A percentile compares a stretch with the other conserved stretches of the same genome.
phyloP scores from a whole-genome alignment of 2,329 filamentous ascomycete genomes.

The Colletotrichum endophyticum region DNA sequence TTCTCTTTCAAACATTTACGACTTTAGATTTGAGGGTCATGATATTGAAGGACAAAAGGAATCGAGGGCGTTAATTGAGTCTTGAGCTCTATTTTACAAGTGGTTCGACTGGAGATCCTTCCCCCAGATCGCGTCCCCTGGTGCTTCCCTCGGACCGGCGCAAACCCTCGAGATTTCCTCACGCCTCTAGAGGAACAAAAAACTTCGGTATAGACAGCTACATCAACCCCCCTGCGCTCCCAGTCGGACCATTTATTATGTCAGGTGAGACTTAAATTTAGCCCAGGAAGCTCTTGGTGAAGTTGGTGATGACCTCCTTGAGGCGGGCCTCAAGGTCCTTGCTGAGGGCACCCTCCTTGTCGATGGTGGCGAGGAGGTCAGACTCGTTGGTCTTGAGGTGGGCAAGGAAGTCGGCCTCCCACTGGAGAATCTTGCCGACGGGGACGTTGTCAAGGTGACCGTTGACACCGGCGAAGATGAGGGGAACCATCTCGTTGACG shows the following conservation, averaged over 20 bases:
- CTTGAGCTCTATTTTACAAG: conserved; percentile 69
- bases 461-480: conserved; percentile 99
- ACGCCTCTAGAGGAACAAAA: conserved; percentile 54
- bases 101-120: conserved; percentile 54
- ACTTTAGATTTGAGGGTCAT: neutral
- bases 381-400: conserved; percentile 92
- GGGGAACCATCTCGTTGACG: conserved; percentile 99
- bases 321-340: conserved; percentile 89
- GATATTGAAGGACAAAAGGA: conserved; percentile 55
- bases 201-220: conserved; percentile 55
- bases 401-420: conserved; percentile 93
- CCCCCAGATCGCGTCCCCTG: conserved; percentile 29
- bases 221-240: conserved; percentile 34
- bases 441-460: conserved; percentile 89
- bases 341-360: conserved; percentile 94
- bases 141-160: conserved; percentile 48
- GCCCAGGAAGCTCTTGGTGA: conserved; percentile 90
- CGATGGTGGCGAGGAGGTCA: conserved; percentile 83
- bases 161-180: conserved; percentile 48
- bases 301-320: conserved; percentile 75
- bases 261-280: conserved; percentile 47
- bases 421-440: conserved; percentile 87
- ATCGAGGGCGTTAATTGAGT: conserved; percentile 67
- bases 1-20: neutral
- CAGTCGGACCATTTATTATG: conserved; percentile 30